Conservation (phyloP, 805 yeast species). For the Candida xiaguanensis region DNA sequence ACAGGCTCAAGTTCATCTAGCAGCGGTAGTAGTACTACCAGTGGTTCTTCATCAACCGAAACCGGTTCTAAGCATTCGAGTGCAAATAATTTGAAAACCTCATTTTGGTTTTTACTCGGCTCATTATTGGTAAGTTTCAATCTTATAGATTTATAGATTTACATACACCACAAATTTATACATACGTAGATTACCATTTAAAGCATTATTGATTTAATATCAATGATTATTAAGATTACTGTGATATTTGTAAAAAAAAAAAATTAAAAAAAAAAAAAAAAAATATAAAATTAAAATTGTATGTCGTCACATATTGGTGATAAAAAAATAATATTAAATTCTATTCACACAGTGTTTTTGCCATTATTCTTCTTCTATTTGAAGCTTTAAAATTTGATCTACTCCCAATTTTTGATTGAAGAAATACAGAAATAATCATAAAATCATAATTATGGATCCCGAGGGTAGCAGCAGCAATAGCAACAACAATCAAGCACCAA, state of each 20-base stretch:
- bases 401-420: too few relatives aligned
- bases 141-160: slow-evolving; percentile 2
- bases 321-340: too few relatives aligned
- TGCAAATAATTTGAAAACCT: background rate
- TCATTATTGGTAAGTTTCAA: slow-evolving; percentile 1
- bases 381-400: too few relatives aligned
- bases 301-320: background rate
- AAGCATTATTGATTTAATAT: too few relatives aligned
- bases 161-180: background rate
- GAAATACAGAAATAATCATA: background rate
- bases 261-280: too few relatives aligned
- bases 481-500: background rate
- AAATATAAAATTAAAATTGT: too few relatives aligned
- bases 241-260: too few relatives aligned
- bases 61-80: background rate
- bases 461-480: background rate
- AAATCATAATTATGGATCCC: background rate
- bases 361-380: background rate
- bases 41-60: background rate
- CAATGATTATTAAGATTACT: too few relatives aligned
- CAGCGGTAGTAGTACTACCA: background rate
- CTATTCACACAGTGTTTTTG: too few relatives aligned
- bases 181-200: too few relatives aligned
- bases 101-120: background rate
- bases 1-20: background rate